phyloP scores from a whole-genome alignment of 2,329 filamentous ascomycete genomes.

The Zopfia rhizophila region DNA sequence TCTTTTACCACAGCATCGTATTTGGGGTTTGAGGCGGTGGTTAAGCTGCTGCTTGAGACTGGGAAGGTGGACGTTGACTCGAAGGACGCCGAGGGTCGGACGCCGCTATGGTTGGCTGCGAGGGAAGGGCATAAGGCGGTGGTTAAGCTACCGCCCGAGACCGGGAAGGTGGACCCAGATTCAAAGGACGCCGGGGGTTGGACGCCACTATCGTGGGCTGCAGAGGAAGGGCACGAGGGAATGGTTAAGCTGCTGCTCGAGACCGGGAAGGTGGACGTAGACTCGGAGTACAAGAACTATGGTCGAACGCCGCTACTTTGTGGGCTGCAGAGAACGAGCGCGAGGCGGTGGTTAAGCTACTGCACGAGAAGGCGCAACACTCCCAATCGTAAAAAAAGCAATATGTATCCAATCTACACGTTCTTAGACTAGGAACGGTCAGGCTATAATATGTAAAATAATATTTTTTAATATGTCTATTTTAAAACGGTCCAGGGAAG shows the following conservation, averaged over 20 bases:
- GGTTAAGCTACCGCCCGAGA: conserved; percentile 9
- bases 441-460: no score
- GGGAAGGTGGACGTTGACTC: conserved; percentile 4
- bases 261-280: conserved; percentile 11
- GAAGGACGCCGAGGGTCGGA: neutral
- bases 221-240: conserved; percentile 3
- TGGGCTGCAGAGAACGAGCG: conserved; percentile 1
- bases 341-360: conserved; percentile 9
- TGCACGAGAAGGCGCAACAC: no score
- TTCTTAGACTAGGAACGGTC: no score
- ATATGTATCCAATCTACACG: no score
- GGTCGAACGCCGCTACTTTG: conserved; percentile 13
- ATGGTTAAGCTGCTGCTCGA: conserved; percentile 10
- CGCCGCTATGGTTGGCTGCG: conserved; percentile 3
- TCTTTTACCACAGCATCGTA: no score
- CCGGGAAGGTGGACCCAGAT: conserved; percentile 3
- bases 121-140: neutral
- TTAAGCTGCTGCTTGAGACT: conserved; percentile 6
- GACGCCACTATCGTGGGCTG: conserved; percentile 6
- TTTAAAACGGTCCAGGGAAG: no score
- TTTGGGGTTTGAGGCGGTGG: conserved; percentile 4
- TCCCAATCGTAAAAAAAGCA: no score
- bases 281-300: conserved; percentile 2
- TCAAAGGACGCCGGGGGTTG: neutral
- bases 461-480: no score